phyloP scores from a whole-genome alignment of 768 basidiomycete species.

The Tephrocybe sp. region DNA sequence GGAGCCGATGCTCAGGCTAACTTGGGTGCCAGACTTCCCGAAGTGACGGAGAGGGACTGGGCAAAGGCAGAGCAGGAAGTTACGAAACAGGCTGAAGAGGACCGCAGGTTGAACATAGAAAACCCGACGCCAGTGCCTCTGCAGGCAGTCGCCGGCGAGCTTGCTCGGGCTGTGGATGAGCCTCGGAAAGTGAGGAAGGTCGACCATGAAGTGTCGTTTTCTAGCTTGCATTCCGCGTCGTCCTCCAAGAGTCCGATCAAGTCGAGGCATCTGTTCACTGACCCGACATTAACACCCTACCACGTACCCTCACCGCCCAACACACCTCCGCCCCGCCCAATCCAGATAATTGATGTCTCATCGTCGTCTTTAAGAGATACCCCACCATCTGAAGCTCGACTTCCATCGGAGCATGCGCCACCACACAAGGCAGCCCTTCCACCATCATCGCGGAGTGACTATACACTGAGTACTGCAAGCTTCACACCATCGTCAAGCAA shows the following conservation, averaged over 20 bases:
- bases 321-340: not conserved
- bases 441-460: not conserved
- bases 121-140: not conserved
- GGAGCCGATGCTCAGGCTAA: conserved; percentile 79
- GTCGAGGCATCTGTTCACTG: not conserved
- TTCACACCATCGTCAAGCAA: not conserved
- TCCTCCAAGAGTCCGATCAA: not conserved
- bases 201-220: conserved; percentile 9
- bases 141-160: conserved; percentile 1
- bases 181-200: conserved; percentile 16
- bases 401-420: not conserved
- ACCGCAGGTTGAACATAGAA: not conserved
- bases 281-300: not conserved
- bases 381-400: not conserved
- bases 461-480: not conserved
- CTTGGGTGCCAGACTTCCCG: conserved; percentile 43
- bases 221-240: not conserved
- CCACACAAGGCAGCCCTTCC: not conserved
- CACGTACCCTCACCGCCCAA: not conserved
- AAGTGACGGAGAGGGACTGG: conserved; percentile 62
- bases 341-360: not conserved
- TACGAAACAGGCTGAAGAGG: conserved; percentile 5
- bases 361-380: not conserved
- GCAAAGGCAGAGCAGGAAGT: conserved; percentile 27
- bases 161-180: not conserved